A percentile compares a stretch with the other conserved stretches of the same genome.
These are phyloP conservation scores for Diaporthe longicolla DNA, from an alignment of 2,329 filamentous ascomycete species.

Conservation along the genomic window DNA sequence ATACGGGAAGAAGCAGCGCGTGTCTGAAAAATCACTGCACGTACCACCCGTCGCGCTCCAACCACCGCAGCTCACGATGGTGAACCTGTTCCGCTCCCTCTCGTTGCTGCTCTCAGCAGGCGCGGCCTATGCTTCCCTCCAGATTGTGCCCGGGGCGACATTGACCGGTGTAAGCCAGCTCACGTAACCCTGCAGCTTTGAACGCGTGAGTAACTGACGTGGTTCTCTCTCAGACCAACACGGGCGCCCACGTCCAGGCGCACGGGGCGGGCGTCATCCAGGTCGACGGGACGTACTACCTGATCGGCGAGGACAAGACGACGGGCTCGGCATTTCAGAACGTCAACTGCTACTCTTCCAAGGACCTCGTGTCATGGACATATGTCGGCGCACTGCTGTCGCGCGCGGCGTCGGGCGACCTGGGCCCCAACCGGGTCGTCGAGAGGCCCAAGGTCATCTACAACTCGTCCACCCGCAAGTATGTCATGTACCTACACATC, in stretches of 20 bases:
- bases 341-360: slow-evolving; percentile 77
- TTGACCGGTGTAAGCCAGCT: slow-evolving; percentile 47
- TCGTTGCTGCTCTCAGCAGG: slow-evolving; percentile 47
- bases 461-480: slow-evolving; percentile 73
- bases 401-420: slow-evolving; percentile 65
- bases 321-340: slow-evolving; percentile 73
- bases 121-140: slow-evolving; percentile 47
- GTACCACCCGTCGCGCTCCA: neutral
- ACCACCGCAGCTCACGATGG: slow-evolving; percentile 33
- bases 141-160: slow-evolving; percentile 50
- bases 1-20: neutral
- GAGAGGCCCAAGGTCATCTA: slow-evolving; percentile 79
- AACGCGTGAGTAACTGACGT: neutral
- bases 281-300: slow-evolving; percentile 72
- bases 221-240: slow-evolving; percentile 42
- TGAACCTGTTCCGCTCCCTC: slow-evolving; percentile 35
- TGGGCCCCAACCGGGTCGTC: slow-evolving; percentile 73
- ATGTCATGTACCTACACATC: slow-evolving; percentile 79
- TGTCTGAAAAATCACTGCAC: neutral
- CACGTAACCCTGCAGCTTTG: neutral
- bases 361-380: slow-evolving; percentile 73
- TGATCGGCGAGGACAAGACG: slow-evolving; percentile 79
- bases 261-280: slow-evolving; percentile 76
- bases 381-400: slow-evolving; percentile 72
- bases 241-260: slow-evolving; percentile 71